Evolutionary conservation across 2,329 filamentous ascomycete species (phyloP), one percentile per base, ranked within the genome.

Genomic region (Cytospora piceicola): DNA sequence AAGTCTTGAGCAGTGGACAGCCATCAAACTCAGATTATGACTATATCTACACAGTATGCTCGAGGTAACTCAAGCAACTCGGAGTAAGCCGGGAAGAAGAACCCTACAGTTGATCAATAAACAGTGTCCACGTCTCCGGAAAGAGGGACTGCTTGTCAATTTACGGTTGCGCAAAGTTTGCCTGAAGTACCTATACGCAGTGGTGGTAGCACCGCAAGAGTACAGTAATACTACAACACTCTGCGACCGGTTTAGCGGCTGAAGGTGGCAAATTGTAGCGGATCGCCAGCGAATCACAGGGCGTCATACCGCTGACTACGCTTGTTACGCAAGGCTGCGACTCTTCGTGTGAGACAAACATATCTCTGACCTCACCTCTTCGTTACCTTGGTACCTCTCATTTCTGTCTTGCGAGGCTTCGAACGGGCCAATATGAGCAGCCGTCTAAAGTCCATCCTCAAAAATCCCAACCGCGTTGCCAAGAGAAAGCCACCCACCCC

Each of bases 371-470:
- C 29, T 36, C 27, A 14, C 53, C 29, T 9, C 34, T 49, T 58
- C 20, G 11, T 60, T 22, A 27, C 15, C 6, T 49, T 56, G n/a
- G n/a, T 17, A n/a, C n/a, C 27, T 30, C 22, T 34, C 27, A 12
- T 32, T 29, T 7, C 24, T 54, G 30, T 52, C n/a, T 24, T 24
- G 1, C 17, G 20, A 15, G 3, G 29, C 34, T 17, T 30, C 22
- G 53, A 6, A 36, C 30, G 24, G 24, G 57, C 34, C 1, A 59
- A 53, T 17, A 71, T 69, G 67, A 70, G 34, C 29, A 64, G 66
- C n/a, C 63, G 65, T 30, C 64, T 73, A 34, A 68, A 64, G 27
- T 70, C 71, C 30, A 70, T 72, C 46, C 68, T 73, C 9, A 70
- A 69, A 42, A 65, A 61, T 36, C 67, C 69, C 46, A 63, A 66